phyloP scores from a whole-genome alignment of 2,329 filamentous ascomycete genomes.

The Aureobasidium sp. region DNA sequence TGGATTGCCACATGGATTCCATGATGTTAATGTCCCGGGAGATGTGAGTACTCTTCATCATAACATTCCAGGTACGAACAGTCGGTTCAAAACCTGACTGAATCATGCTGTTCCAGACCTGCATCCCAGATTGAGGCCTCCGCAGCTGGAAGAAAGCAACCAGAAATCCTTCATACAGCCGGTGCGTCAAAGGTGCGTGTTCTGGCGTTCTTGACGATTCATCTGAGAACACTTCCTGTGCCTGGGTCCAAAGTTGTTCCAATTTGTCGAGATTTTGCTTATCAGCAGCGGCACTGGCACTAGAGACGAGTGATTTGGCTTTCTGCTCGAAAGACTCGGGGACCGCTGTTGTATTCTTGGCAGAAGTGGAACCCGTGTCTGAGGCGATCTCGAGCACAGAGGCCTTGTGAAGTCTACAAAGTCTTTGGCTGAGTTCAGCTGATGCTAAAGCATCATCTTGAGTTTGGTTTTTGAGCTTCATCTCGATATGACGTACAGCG shows the following conservation, averaged over 20 bases:
- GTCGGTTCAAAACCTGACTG: constrained; percentile 51
- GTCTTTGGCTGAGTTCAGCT: not conserved
- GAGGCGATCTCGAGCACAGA: not conserved
- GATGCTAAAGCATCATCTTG: not conserved
- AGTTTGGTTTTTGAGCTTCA: not conserved
- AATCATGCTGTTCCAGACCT: constrained; percentile 52
- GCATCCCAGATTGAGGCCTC: constrained; percentile 39
- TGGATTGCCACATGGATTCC: constrained; percentile 59
- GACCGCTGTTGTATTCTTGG: not conserved
- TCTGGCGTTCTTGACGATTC: not conserved
- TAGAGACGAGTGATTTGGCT: not conserved
- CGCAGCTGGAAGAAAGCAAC: constrained; percentile 40
- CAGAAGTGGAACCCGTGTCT: not conserved
- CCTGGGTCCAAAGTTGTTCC: constrained; percentile 20
- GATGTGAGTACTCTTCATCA: constrained; percentile 63
- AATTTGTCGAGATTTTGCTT: constrained; percentile 18
- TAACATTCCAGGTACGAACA: constrained; percentile 61
- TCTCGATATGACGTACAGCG: not conserved
- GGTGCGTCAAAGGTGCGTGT: constrained; percentile 17
- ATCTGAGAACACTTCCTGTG: constrained; percentile 13
- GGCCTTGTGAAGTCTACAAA: not conserved
- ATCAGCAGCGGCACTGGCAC: constrained; percentile 16
- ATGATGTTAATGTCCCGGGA: constrained; percentile 54
- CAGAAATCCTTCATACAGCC: constrained; percentile 38
- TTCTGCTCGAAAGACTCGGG: not conserved